Evolutionary conservation across 345 rosid species (phyloP).

Genomic region (Arabidopsis suecica): DNA sequence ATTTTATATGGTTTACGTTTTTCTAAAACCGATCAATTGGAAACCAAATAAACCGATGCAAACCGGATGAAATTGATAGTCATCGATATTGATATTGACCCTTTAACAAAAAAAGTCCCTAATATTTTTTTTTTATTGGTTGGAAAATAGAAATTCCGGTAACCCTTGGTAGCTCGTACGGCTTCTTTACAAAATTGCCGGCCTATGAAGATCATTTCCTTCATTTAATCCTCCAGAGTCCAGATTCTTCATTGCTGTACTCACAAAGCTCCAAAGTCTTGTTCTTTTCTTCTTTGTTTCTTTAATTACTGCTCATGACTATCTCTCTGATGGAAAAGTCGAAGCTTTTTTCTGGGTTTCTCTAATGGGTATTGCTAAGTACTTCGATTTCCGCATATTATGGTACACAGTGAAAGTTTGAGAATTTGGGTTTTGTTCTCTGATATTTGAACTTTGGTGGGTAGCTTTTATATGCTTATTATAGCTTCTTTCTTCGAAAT

Average conservation of each 20-base stretch:
- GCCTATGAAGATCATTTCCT: conserved; percentile 35
- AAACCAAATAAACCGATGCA: not conserved
- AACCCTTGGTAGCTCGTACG: conserved; percentile 32
- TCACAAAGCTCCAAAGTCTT: conserved; percentile 25
- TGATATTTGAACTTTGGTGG: not conserved
- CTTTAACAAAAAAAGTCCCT: not conserved
- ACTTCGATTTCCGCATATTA: not conserved
- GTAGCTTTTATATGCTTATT: conserved; percentile 1
- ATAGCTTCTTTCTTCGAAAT: not conserved
- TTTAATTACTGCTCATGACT: conserved; percentile 17
- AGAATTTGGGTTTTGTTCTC: conserved; percentile 3
- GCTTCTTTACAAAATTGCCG: conserved; percentile 40
- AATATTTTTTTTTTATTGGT: not conserved
- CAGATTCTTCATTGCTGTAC: conserved; percentile 4
- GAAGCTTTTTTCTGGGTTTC: conserved; percentile 34
- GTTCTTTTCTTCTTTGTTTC: not conserved
- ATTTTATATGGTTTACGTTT: not conserved
- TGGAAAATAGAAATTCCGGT: not conserved
- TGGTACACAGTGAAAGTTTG: conserved; percentile 3
- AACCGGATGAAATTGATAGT: not conserved
- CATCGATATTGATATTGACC: not conserved
- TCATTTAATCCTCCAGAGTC: not conserved
- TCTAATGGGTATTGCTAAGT: conserved; percentile 16
- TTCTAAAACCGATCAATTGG: not conserved
- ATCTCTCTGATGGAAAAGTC: conserved; percentile 8